These are phyloP conservation scores for Phytophthora macrochlamydospora DNA, from an alignment of 352 stramenopile species.

Conservation along the genomic window DNA sequence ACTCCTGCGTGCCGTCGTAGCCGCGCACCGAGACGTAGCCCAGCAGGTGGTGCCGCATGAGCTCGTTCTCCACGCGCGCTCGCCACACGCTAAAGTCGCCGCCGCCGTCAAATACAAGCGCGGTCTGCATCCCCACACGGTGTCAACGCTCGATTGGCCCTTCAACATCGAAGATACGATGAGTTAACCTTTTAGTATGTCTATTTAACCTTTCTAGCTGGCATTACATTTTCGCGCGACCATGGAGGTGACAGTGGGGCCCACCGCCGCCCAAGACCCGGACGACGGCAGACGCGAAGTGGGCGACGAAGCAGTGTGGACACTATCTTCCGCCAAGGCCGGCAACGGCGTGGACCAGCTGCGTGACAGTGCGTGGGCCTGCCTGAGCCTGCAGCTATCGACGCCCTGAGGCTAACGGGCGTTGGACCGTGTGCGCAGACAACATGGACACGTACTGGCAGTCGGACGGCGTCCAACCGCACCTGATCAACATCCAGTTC, in stretches of 20 bases:
- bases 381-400: neutral
- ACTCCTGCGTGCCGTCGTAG: slow-evolving; percentile 10
- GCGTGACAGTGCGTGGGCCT: slow-evolving; percentile 77
- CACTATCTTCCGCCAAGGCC: slow-evolving; percentile 96
- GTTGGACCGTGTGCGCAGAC: slow-evolving; percentile 45
- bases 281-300: slow-evolving; percentile 60
- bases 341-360: slow-evolving; percentile 98
- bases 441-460: slow-evolving; percentile 99
- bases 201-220: no score
- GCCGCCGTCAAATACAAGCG: slow-evolving; percentile 46
- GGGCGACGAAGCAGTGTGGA: slow-evolving; percentile 93
- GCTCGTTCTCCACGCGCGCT: slow-evolving; percentile 50
- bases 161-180: no score
- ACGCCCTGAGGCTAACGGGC: slow-evolving; percentile 2
- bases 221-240: no score
- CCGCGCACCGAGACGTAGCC: slow-evolving; percentile 47
- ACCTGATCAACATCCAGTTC: slow-evolving; percentile 99
- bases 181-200: no score
- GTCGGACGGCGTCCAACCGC: slow-evolving; percentile 92
- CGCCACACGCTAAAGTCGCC: slow-evolving; percentile 54
- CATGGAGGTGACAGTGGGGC: no score
- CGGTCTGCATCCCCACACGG: neutral
- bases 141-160: no score
- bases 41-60: slow-evolving; percentile 56
- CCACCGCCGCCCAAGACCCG: neutral